A percentile compares a stretch with the other conserved stretches of the same genome.
These are phyloP conservation scores for Colletotrichum falcatum DNA, from an alignment of 2,329 filamentous ascomycete genomes.

Conservation along the genomic window DNA sequence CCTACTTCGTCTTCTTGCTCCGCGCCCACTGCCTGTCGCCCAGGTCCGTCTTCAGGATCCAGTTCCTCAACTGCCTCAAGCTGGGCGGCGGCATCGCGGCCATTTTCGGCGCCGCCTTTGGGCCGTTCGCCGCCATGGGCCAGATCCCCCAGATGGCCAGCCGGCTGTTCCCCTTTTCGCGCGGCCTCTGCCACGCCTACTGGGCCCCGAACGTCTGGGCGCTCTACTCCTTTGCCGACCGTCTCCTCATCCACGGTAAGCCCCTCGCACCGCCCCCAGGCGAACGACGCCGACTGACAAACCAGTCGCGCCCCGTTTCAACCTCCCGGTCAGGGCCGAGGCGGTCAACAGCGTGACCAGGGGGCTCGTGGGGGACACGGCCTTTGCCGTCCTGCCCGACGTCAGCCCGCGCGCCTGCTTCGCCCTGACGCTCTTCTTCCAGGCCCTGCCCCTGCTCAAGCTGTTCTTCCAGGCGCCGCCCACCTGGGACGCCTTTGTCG, in stretches of 20 bases:
- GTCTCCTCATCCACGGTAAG: conserved; percentile 83
- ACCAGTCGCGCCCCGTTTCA: conserved; percentile 83
- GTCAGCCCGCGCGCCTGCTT: conserved; percentile 86
- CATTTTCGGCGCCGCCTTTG: conserved; percentile 86
- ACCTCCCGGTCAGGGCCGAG: conserved; percentile 76
- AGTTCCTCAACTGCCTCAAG: conserved; percentile 84
- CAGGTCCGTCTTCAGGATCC: conserved; percentile 80
- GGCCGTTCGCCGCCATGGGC: conserved; percentile 83
- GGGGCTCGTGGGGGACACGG: conserved; percentile 91
- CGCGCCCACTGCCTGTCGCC: conserved; percentile 87
- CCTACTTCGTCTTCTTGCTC: conserved; percentile 95
- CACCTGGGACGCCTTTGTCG: conserved; percentile 90
- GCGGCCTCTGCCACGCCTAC: conserved; percentile 95
- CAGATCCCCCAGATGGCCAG: conserved; percentile 88
- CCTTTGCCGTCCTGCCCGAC: conserved; percentile 93
- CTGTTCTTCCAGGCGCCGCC: conserved; percentile 76
- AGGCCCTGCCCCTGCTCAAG: conserved; percentile 82
- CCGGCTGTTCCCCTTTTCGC: conserved; percentile 91
- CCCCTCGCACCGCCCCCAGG: conserved; percentile 33
- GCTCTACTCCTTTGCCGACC: conserved; percentile 91
- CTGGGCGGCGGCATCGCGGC: conserved; percentile 78
- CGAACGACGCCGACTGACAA: conserved; percentile 48
- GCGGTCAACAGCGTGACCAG: conserved; percentile 91
- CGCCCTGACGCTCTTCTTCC: conserved; percentile 82
- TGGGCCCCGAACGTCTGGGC: conserved; percentile 99